Base-by-base conservation (phyloP, 331 rosid genomes). In the Phaseolus coccineus region DNA sequence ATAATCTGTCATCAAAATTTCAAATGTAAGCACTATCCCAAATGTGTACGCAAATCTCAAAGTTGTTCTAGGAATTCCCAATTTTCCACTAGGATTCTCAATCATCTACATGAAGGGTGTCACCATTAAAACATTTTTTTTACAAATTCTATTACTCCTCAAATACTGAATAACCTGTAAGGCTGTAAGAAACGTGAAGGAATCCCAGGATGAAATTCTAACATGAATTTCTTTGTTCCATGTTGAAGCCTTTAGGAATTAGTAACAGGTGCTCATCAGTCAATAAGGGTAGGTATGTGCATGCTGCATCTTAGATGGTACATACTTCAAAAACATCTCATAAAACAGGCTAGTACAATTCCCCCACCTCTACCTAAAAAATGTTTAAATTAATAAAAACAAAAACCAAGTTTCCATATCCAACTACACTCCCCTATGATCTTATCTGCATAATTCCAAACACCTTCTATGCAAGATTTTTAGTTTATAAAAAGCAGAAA, bases 211-310 rank as follows among this genome's bases (percentile, higher is more conserved):
- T 25, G 35, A 59, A 27, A 9, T 62, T 44, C 37, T 42, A 27
- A 59, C 79, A 62, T 62, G 3, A 62, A 62, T 46, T 53, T n/a
- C 51, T n/a, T 44, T 4, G 70, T 46, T 11, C 69, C 58, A 25
- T 42, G 69, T 58, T 74, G 46, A 74, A 42, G 3, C 71, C 59
- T 44, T 16, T 8, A 27, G 59, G 12, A 74, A 40, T 27, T 28
- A 28, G 10, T 44, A 44, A 44, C 14, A 47, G 71, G 37, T 62
- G 31, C 19, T n/a, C 27, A 62, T 10, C 24, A 57, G 35, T 68
- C 56, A 44, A 6, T 35, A 44, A 16, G 47, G 15, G 47, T 28
- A 15, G 79, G 33, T 9, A 13, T 48, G 61, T 61, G 5, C 31
- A 13, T 57, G 68, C 10, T 73, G 27, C 31, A n/a, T 74, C 22